These are phyloP conservation scores for Aquilaria agallochum DNA, from an alignment of 441 rosid genomes.

Conservation along the genomic window DNA sequence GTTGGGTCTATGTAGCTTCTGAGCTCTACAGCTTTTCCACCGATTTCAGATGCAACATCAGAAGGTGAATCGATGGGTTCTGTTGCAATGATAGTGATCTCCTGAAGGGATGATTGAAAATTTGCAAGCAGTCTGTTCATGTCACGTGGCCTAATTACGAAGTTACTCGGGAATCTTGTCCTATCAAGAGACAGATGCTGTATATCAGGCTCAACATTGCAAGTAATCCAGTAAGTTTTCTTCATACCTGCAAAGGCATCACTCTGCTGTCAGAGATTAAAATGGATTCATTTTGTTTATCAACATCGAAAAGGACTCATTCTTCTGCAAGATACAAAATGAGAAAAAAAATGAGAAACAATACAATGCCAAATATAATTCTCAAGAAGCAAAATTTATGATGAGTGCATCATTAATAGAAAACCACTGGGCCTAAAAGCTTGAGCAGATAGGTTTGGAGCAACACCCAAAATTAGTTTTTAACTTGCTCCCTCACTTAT, in stretches of 20 bases:
- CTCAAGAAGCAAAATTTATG: no score
- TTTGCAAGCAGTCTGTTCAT: slow-evolving; percentile 77
- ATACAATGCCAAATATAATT: no score
- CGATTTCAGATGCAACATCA: slow-evolving; percentile 71
- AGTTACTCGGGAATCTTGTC: slow-evolving; percentile 61
- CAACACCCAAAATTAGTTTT: no score
- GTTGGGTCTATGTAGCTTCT: slow-evolving; percentile 87
- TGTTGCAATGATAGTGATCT: slow-evolving; percentile 90
- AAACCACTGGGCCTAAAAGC: no score
- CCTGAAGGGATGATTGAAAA: slow-evolving; percentile 96
- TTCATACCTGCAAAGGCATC: slow-evolving; percentile 52
- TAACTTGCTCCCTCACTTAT: no score
- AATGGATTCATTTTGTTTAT: no score
- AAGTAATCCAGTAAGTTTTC: slow-evolving; percentile 82
- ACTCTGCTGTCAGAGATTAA: no score
- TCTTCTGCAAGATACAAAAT: no score
- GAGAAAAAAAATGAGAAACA: no score
- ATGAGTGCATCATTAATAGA: no score
- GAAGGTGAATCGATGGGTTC: slow-evolving; percentile 57
- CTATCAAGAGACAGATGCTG: slow-evolving; percentile 88
- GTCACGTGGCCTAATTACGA: slow-evolving; percentile 79
- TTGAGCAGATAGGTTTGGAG: no score
- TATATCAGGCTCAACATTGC: slow-evolving; percentile 86
- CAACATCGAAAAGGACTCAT: no score
- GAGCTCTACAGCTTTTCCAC: slow-evolving; percentile 92